Base-by-base conservation (phyloP, 2,329 filamentous ascomycete species). In the Trichocomaceae sp. region DNA sequence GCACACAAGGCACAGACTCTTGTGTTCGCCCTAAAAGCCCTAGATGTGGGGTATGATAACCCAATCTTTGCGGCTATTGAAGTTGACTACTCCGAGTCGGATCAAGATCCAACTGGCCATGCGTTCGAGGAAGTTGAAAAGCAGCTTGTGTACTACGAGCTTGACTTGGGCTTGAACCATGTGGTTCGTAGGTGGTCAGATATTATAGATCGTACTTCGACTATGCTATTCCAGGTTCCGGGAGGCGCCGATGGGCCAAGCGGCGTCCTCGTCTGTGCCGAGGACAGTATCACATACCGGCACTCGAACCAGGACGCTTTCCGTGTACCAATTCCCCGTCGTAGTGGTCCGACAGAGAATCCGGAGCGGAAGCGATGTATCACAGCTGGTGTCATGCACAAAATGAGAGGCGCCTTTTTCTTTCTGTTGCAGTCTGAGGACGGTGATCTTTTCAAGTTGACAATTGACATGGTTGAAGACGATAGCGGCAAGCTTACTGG, bases 111-210 rank as follows among this genome's bases (percentile, higher is more conserved):
- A 0, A 89, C 88, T 0, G 92, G 91, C 15, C 82, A 88, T 67
- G 90, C 90, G 1, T 84, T 85, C 61, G 80, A 87, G 56, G 87
- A 95, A 62, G 76, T 88, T 47, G 91, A 97, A 70, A 97, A 95
- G 57, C 84, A 88, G 62, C 77, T 99, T 26, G 92, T 97, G 0
- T 99, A 97, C 73, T 99, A 99, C 67, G 93, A 97, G 74, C 84
- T 99, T 20, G 93, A 99, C 66, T 81, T 99, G 26, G 95, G 95
- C 33, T 75, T 99, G 53, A 99, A 99, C 64, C 93, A 99, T 59
- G 93, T 99, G 37, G 90, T 99, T 19, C 85, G 92, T 57, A 96
- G 91, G 70, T 99, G 93, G 93, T 87, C 90, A 12, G 93, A 99
- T 62, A 83, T 88, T 1, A 93, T 99, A 5, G 92, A 97, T 67